Evolutionary conservation across 352 stramenopile genomes (phyloP).

Genomic region (Phytopythium boreale): DNA sequence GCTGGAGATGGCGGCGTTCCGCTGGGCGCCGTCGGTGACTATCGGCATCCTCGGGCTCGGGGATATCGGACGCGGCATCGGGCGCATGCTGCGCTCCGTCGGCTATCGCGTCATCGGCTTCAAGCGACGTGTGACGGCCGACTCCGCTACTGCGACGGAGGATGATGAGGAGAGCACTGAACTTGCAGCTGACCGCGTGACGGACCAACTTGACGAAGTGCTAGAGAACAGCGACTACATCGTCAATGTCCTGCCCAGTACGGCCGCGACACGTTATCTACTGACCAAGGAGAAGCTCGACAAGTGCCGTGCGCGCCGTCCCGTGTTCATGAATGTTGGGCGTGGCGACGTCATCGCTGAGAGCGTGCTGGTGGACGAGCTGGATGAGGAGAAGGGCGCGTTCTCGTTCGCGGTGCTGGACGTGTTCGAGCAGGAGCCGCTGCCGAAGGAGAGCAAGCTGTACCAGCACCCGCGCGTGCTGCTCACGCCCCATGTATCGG

Average conservation of each 20-base stretch:
- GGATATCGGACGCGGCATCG: constrained; percentile 50
- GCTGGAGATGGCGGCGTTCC: constrained; percentile 26
- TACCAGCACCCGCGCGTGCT: constrained; percentile 65
- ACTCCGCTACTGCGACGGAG: background rate
- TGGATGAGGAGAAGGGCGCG: constrained; percentile 42
- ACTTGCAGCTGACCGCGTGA: constrained; percentile 27
- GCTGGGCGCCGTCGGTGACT: constrained; percentile 31
- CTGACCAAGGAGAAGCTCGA: constrained; percentile 52
- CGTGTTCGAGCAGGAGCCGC: constrained; percentile 57
- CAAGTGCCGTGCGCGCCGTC: constrained; percentile 37
- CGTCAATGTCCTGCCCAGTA: constrained; percentile 83
- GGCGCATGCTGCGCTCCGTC: constrained; percentile 33
- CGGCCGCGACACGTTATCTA: constrained; percentile 54
- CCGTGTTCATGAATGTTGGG: constrained; percentile 87
- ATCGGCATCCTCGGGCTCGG: constrained; percentile 46
- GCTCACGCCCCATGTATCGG: constrained; percentile 82
- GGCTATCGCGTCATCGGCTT: constrained; percentile 57
- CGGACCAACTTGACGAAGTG: constrained; percentile 48
- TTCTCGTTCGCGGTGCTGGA: constrained; percentile 67
- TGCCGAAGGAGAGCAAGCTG: constrained; percentile 45
- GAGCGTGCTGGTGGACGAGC: constrained; percentile 44
- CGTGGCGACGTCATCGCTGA: constrained; percentile 81
- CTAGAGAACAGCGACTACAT: constrained; percentile 67
- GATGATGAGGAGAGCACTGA: constrained; percentile 9
- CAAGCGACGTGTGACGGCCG: constrained; percentile 36